Percentiles rank a stretch among this genome's conserved stretches.
Conservation (phyloP, 2,329 filamentous ascomycete genomes). For the Arachnomyces sp. region DNA sequence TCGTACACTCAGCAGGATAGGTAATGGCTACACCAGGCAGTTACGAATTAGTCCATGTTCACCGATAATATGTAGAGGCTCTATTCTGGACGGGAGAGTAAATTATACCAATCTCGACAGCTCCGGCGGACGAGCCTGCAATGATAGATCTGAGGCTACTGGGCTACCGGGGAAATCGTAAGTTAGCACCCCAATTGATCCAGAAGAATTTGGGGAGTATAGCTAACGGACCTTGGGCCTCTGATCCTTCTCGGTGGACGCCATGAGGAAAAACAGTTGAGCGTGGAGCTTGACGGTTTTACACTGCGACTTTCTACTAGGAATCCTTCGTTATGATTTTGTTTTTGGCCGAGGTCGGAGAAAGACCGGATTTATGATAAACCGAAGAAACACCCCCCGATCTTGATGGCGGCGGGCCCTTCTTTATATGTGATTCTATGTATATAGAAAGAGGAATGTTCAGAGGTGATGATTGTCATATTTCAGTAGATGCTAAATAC, state of each 20-base stretch:
- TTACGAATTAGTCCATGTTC: conserved; percentile 16
- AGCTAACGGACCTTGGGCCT: conserved; percentile 27
- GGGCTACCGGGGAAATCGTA: conserved; percentile 46
- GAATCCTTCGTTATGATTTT: background rate
- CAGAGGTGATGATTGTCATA: no score
- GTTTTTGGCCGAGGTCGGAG: no score
- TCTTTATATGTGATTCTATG: no score
- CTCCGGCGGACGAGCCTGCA: conserved; percentile 87
- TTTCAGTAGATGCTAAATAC: no score
- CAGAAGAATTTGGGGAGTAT: background rate
- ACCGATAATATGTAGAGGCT: background rate
- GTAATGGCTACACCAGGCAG: conserved; percentile 57
- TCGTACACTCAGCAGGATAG: conserved; percentile 83
- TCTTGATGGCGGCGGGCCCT: no score
- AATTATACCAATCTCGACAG: conserved; percentile 73
- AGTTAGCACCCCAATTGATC: conserved; percentile 4
- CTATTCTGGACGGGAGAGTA: background rate
- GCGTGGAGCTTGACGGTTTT: conserved; percentile 14
- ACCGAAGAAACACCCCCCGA: no score
- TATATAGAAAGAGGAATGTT: no score
- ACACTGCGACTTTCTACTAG: no score
- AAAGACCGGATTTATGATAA: no score
- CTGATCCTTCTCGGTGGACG: conserved; percentile 31
- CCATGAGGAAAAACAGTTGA: conserved; percentile 9
- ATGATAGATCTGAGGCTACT: conserved; percentile 82